A percentile compares a stretch with the other conserved stretches of the same genome.
phyloP scores from a whole-genome alignment of 208 protist genomes.

The Willaertia magna region DNA sequence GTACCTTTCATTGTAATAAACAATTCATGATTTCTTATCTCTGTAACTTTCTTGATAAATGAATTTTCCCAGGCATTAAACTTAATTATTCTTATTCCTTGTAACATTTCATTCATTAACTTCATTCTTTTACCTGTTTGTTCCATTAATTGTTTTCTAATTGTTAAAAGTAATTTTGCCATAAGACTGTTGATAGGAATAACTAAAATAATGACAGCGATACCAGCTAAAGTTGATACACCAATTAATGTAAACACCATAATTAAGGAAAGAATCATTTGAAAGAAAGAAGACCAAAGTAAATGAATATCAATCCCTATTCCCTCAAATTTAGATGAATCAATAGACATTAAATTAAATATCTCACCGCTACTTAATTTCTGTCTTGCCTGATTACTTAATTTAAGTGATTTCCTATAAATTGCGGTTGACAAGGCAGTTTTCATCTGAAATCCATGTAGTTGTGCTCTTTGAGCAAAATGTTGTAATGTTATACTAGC shows the following conservation, averaged over 20 bases:
- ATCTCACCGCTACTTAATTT: not conserved
- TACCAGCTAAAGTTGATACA: slow-evolving; percentile 46
- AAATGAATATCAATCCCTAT: slow-evolving; percentile 35
- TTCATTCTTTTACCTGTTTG: slow-evolving; percentile 66
- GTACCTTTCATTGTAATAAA: not conserved
- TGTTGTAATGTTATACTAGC: too few relatives aligned
- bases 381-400: not conserved
- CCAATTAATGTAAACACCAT: slow-evolving; percentile 48
- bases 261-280: slow-evolving; percentile 43
- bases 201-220: slow-evolving; percentile 44
- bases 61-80: slow-evolving; percentile 64
- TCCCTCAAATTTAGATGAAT: not conserved
- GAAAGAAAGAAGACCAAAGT: slow-evolving; percentile 42
- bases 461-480: too few relatives aligned
- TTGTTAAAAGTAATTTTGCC: slow-evolving; percentile 32
- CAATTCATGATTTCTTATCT: slow-evolving; percentile 39
- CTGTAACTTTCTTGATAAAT: slow-evolving; percentile 41
- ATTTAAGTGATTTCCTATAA: not conserved
- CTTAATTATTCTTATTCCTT: slow-evolving; percentile 74
- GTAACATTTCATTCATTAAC: slow-evolving; percentile 66
- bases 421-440: not conserved
- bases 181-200: slow-evolving; percentile 50
- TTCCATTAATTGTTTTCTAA: slow-evolving; percentile 23
- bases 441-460: not conserved
- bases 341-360: not conserved